Base-by-base conservation (phyloP, 495 filamentous ascomycete species). In the Penicillium soppii region DNA sequence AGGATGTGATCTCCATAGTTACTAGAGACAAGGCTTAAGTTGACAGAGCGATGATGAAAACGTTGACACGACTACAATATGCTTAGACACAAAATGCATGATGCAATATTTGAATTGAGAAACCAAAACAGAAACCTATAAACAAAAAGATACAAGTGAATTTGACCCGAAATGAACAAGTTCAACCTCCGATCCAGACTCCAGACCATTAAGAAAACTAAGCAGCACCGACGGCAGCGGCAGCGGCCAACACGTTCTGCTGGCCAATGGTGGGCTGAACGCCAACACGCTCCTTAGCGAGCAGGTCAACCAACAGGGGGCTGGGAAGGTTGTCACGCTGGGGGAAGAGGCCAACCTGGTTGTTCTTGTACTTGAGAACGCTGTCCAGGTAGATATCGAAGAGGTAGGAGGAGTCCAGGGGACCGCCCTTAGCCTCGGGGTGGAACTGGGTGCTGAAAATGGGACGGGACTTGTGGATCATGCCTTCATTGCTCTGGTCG, bases 381-480 rank as follows among this genome's bases (percentile, higher is more conserved):
- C 86, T 91, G 63, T 94, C 84, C 17, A 98, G 76, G 72, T 98
- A 98, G 74, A 87, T 88, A 70, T 98, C 94, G 66, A 98, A 98
- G 38, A 98, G 81, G 70, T 95, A 97, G 0, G 88, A 80, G 22
- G 88, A 92, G 73, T 98, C 94, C 64, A 95, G 83, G 20, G 94
- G 94, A 45, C 95, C 94, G 35, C 94, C 94, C 74, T 95, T 94
- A 45, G 94, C 95, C 72, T 97, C 94, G 29, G 94, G 94, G 65
- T 98, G 94, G 83, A 97, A 98, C 70, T 97, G 94, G 48, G 92
- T 95, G 54, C 87, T 90, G 81, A 98, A 97, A 67, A 98, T 98
- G 27, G 94, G 95, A 35, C 95, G 89, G 38, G 89, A 88, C 67
- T 87, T 88, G 80, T 97, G 94, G 65, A 96, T 91, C 84, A 97